phyloP scores from a whole-genome alignment of 345 rosid genomes.

The sweet orange (Citrus sinensis) region DVS_A1.0 CM039163.1:41170001-41170500 shows the following conservation, averaged over 20 bases:
- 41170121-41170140: conserved; percentile 24
- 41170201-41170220: too few relatives aligned
- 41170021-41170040: not conserved
- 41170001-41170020: not conserved
- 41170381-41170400: not conserved
- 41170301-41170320: not conserved
- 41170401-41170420: not conserved
- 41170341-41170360: not conserved
- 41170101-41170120: conserved; percentile 91
- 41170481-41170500: not conserved
- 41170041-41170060: conserved; percentile 65
- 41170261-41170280: too few relatives aligned
- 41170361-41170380: not conserved
- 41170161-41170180: not conserved
- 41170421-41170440: not conserved
- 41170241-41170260: too few relatives aligned
- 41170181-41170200: not conserved
- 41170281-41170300: too few relatives aligned
- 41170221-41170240: too few relatives aligned
- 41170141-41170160: conserved; percentile 11
- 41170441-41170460: not conserved
- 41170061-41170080: conserved; percentile 90
- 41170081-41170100: conserved; percentile 79
- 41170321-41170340: not conserved
- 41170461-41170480: not conserved